Conservation (phyloP, 2,329 filamentous ascomycete genomes). For the Fusarium pseudocircinatum region DNA sequence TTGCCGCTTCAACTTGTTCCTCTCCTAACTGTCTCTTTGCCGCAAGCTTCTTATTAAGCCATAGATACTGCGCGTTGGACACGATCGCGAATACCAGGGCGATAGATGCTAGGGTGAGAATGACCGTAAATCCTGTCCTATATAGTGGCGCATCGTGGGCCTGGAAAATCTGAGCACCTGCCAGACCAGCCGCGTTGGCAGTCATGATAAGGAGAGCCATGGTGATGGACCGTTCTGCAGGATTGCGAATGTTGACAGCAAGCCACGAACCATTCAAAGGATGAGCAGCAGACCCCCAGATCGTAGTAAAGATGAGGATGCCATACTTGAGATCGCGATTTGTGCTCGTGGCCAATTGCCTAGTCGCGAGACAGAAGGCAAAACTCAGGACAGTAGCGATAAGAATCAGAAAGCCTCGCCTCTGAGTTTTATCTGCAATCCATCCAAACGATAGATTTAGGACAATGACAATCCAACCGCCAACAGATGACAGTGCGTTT, state of each 20-base stretch:
- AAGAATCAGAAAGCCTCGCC: not conserved
- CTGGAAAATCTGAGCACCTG: not conserved
- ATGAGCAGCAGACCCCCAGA: not conserved
- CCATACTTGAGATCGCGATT: constrained; percentile 3
- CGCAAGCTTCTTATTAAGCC: not conserved
- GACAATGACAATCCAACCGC: not conserved
- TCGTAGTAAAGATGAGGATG: not conserved
- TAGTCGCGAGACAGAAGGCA: not conserved
- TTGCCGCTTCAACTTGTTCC: not conserved
- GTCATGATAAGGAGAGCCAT: not conserved
- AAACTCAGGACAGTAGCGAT: not conserved
- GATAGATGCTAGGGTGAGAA: not conserved
- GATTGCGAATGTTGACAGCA: not conserved
- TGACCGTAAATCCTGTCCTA: not conserved
- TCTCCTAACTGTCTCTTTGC: accelerated
- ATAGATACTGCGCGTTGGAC: not conserved
- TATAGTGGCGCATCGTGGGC: not conserved
- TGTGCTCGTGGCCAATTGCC: not conserved
- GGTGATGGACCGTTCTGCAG: not conserved
- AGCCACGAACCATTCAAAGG: not conserved
- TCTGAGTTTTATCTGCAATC: not conserved
- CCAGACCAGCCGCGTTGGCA: not conserved
- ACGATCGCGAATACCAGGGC: not conserved
- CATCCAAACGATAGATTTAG: not conserved
- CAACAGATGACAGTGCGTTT: not conserved